Evolutionary conservation across 2,329 filamentous ascomycete species (phyloP), one percentile per base, ranked within the genome.

Genomic region (Chrysoporthe cubensis): DNA sequence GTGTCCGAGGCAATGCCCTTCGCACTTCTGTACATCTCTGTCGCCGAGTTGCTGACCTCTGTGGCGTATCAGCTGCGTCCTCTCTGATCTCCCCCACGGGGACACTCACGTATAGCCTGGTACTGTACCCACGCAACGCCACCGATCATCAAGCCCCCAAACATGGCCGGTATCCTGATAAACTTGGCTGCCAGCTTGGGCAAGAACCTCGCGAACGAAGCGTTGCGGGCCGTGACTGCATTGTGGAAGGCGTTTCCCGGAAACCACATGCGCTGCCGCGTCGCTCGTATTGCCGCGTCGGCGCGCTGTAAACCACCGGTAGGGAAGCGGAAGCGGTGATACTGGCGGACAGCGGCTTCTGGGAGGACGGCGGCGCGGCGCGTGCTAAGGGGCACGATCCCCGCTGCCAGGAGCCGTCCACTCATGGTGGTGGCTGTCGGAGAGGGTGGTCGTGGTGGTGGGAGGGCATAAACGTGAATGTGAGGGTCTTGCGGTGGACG

Each of bases 121-220:
- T 99, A 98, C 77, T 99, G 96, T 61, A 99, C 82, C 86, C 97
- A 99, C 37, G 94, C 94, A 68, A 96, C 82, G 2, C 92, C 92
- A 16, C 93, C 94, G 72, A 99, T 87, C 75, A 94, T 92, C 59
- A 94, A 87, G 54, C 93, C 94, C 54, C 95, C 96, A 75, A 97
- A 94, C 82, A 97, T 91, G 67, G 96, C 96, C 26, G 96, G 96
- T 65, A 97, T 84, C 66, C 94, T 89, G 46, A 90, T 86, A 73
- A 99, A 91, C 82, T 97, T 99, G 76, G 96, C 80, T n/a, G 96
- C 89, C 62, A 99, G 85, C 77, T 93, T 95, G 1, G 96, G 96
- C 43, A 99, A 82, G 69, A 90, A 83, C 61, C 88, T 83, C 56
- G 80, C 85, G 73, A 90, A 91, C 7, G 88, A 90, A 34, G 84